A percentile compares a stretch with the other conserved stretches of the same genome.
Evolutionary conservation across 1,139 yeast genomes (phyloP).

Genomic region (Yamadazyma triangularis): DNA sequence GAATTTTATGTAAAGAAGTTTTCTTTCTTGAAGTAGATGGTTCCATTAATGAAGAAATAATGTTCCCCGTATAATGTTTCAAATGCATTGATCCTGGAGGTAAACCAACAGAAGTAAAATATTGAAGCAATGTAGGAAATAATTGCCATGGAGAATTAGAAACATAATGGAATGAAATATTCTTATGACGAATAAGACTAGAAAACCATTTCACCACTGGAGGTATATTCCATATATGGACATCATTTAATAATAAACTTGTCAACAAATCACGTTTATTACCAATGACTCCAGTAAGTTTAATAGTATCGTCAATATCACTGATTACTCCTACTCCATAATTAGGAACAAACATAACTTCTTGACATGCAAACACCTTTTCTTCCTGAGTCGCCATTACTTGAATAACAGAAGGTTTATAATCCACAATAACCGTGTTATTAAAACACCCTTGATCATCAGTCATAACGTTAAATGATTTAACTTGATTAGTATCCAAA

Average conservation of each 20-base stretch:
- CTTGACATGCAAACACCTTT: conserved; percentile 42
- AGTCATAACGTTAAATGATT: conserved; percentile 31
- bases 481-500: conserved; percentile 15
- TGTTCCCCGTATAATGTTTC: conserved; percentile 80
- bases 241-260: conserved; percentile 67
- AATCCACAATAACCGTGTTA: conserved; percentile 43
- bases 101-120: conserved; percentile 48
- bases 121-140: conserved; percentile 59
- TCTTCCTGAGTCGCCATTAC: conserved; percentile 40
- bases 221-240: conserved; percentile 63
- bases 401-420: conserved; percentile 50
- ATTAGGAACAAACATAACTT: conserved; percentile 36
- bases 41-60: conserved; percentile 76
- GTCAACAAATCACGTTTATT: conserved; percentile 79
- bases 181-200: conserved; percentile 28
- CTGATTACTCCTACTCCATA: conserved; percentile 72
- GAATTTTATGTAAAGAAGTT: conserved; percentile 56
- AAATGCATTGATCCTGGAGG: conserved; percentile 81
- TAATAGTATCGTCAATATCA: conserved; percentile 93
- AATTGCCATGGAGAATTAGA: conserved; percentile 95
- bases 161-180: conserved; percentile 77
- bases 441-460: conserved; percentile 62
- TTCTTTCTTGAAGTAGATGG: conserved; percentile 82
- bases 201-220: conserved; percentile 71
- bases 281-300: conserved; percentile 84